Evolutionary conservation across 2,329 filamentous ascomycete species (phyloP).

Genomic region (Stylonectria norvegica): DNA sequence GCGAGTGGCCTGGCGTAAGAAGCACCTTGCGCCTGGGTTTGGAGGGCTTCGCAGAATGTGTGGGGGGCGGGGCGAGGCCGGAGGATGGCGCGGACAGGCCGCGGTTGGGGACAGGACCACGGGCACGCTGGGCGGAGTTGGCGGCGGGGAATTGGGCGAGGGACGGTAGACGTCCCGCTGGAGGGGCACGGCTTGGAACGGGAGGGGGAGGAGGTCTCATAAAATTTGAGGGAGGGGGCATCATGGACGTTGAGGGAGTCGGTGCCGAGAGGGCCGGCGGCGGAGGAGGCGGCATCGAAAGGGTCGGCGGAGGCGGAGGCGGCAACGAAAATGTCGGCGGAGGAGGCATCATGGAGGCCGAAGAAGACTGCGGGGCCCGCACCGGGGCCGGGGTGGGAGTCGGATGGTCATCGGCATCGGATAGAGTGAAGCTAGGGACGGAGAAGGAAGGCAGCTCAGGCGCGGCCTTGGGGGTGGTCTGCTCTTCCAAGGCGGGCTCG

Average conservation of each 20-base stretch:
- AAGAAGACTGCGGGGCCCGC: slow-evolving; percentile 14
- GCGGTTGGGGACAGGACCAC: slow-evolving; percentile 42
- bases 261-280: slow-evolving; percentile 13
- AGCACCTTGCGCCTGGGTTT: slow-evolving; percentile 68
- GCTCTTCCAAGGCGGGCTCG: slow-evolving; percentile 31
- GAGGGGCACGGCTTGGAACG: slow-evolving; percentile 22
- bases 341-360: slow-evolving; percentile 31
- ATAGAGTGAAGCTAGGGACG: slow-evolving; percentile 48
- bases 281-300: slow-evolving; percentile 25
- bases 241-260: slow-evolving; percentile 22
- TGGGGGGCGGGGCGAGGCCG: slow-evolving; percentile 54
- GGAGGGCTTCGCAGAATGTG: slow-evolving; percentile 48
- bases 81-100: slow-evolving; percentile 28
- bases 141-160: slow-evolving; percentile 47
- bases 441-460: slow-evolving; percentile 24
- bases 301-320: slow-evolving; percentile 27
- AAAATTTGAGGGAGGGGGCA: slow-evolving; percentile 35
- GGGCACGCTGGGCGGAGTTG: slow-evolving; percentile 51
- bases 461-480: slow-evolving; percentile 52
- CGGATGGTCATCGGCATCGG: slow-evolving; percentile 25
- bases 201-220: slow-evolving; percentile 24
- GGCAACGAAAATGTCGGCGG: slow-evolving; percentile 22
- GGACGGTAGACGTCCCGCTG: slow-evolving; percentile 30
- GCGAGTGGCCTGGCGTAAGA: slow-evolving; percentile 86
- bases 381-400: slow-evolving; percentile 15